Percentiles rank a stretch among this genome's conserved stretches.
Conservation (phyloP, 805 yeast species). For the Cyberlindnera mrakii region DNA sequence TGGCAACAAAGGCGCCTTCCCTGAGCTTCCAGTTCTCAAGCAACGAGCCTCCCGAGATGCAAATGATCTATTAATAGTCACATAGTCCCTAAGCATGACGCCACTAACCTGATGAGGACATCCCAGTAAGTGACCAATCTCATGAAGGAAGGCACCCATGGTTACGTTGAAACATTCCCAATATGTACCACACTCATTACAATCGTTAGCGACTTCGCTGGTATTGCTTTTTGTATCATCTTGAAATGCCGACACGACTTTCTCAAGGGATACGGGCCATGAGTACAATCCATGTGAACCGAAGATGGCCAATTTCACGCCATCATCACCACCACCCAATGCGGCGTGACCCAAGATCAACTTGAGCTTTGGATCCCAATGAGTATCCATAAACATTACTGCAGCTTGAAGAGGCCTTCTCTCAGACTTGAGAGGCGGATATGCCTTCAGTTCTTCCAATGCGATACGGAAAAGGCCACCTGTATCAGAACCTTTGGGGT, state of each 20-base stretch:
- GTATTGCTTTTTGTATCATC: conserved; percentile 64
- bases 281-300: conserved; percentile 90
- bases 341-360: conserved; percentile 87
- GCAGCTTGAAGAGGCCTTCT: conserved; percentile 67
- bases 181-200: conserved; percentile 72
- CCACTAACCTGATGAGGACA: conserved; percentile 91
- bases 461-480: conserved; percentile 82
- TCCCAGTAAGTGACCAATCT: conserved; percentile 85
- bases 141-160: conserved; percentile 92
- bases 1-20: conserved; percentile 45
- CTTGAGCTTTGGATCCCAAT: conserved; percentile 59
- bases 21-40: conserved; percentile 42
- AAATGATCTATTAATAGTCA: conserved; percentile 75
- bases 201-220: conserved; percentile 83
- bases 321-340: conserved; percentile 77
- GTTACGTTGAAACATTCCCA: conserved; percentile 90
- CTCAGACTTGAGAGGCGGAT: conserved; percentile 42
- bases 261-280: conserved; percentile 85
- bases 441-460: conserved; percentile 54
- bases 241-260: conserved; percentile 57
- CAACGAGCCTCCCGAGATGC: conserved; percentile 62
- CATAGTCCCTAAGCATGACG: conserved; percentile 84
- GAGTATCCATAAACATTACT: conserved; percentile 76
- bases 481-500: conserved; percentile 57
- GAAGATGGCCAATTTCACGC: conserved; percentile 76